Evolutionary conservation across 164 flowering plant species (phyloP), one percentile per base, ranked within the genome.

Genomic region (Sedum album): DNA sequence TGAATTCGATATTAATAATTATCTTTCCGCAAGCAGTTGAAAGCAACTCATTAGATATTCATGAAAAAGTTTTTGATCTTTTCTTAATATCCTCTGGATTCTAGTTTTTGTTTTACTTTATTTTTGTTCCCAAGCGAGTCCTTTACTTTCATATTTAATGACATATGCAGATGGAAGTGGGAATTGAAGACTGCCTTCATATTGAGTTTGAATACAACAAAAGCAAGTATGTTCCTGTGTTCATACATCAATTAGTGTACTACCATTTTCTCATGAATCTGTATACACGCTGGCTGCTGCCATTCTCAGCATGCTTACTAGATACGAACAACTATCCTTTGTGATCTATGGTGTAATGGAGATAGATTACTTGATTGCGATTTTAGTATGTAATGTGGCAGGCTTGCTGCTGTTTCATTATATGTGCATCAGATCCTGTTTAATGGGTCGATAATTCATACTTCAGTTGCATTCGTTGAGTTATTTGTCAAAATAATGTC

Each of bases 171-270:
- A 92, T 92, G 97, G 97, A 92, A 82, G 97, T 92, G 75, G 97
- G 97, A 68, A 92, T 92, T 74, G 97, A 92, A 75, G 98, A 92
- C 72, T 92, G 98, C 81, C 81, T 92, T 30, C 98, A 92, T 73
- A 92, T 92, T 66, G 98, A 92, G 81, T 92, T 92, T 68, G 96
- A 92, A 79, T 92, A 92, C 84, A 87, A 82, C 69, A 92, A 90
- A 82, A 90, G 91, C 98, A 92, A 92, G 96, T 92, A 79, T 75
- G 96, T 78, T n/a, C 9, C 30, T 1, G 0, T 64, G 42, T 65
- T 65, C 42, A 65, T 20, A 33, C 30, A 30, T 14, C 31, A 25
- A 38, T 57, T 70, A 9, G 11, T 21, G 25, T 1, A 13, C 62
- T 57, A 26, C 20, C 31, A 26, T 57, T 28, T 57, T 57, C 33